Evolutionary conservation across 177 flowering plant genomes (phyloP), one percentile per base, ranked within the genome.

Genomic region (Vitis hybrid): DNA sequence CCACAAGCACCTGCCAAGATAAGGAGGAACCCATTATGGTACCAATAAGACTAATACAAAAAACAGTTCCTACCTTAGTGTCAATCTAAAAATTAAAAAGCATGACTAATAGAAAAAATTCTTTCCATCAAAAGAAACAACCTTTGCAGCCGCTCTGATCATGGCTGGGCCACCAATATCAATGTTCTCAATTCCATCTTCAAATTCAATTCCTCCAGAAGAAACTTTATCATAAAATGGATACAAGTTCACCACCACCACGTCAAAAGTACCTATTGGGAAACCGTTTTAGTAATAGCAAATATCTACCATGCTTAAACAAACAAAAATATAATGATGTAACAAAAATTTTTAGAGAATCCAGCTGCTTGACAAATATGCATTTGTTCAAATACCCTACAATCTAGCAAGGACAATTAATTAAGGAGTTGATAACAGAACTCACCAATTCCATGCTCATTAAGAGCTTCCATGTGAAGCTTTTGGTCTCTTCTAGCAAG

Each of bases 61-160:
- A 5, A 33, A 4, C 45, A 33, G 45, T 33, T 6, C 1, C 7
- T 33, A 6, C 45, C 7, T 33, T 33, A 33, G 7, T 33, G 26
- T 33, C 5, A 33, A 33, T 33, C 45, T 33, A 3, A 31, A 66
- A 13, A 9, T 5, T 53, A 53, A n/a, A 53, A 53, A 53, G 0
- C 22, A 57, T 21, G n/a, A 63, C 10, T 39, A 51, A 33, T 5
- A 63, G 11, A 45, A 29, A 64, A 2, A 21, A 66, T 19, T 18
- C 2, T 12, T 26, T 18, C 12, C 49, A 58, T 49, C 13, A 50
- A 70, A 50, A 56, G 18, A 15, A 63, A 60, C 16, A 66, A 95
- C 99, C 98, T 96, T 96, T 67, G 98, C 99, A 70, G 99, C 98
- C 69, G 98, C 99, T 90, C 99, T 88, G 53, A 96, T 96, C 99